These are phyloP conservation scores for Lachnellula willkommii DNA, from an alignment of 2,329 filamentous ascomycete species.

Conservation along the genomic window DNA sequence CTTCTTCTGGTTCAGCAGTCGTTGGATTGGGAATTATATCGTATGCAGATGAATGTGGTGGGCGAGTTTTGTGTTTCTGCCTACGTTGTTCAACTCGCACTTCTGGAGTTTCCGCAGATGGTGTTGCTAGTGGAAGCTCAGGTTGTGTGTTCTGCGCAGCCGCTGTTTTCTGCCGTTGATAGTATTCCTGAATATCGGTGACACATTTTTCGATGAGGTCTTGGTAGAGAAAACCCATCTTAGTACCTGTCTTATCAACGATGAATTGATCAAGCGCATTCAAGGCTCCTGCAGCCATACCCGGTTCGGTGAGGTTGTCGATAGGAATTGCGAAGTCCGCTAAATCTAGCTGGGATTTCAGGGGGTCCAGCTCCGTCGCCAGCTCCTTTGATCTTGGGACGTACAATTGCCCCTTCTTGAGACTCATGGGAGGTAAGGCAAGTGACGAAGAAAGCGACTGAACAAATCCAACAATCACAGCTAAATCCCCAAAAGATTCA, in stretches of 20 bases:
- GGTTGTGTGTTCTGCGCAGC: constrained; percentile 14
- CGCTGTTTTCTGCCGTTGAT: constrained; percentile 21
- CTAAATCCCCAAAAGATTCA: constrained; percentile 34
- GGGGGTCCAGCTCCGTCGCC: constrained; percentile 35
- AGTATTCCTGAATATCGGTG: constrained; percentile 29
- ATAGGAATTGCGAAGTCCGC: constrained; percentile 38
- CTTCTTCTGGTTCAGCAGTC: background rate
- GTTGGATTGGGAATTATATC: constrained; percentile 23
- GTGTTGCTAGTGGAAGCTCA: background rate
- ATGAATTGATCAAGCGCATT: constrained; percentile 35
- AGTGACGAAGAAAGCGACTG: constrained; percentile 34
- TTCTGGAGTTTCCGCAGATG: constrained; percentile 19
- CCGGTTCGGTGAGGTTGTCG: constrained; percentile 38
- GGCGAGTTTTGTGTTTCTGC: constrained; percentile 43
- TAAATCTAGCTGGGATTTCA: constrained; percentile 38
- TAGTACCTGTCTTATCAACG: constrained; percentile 34
- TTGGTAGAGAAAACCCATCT: constrained; percentile 40
- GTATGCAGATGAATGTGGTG: constrained; percentile 33
- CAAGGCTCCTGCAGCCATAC: constrained; percentile 32
- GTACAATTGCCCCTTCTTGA: constrained; percentile 38
- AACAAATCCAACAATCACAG: constrained; percentile 36
- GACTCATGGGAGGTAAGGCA: constrained; percentile 35
- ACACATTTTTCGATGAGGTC: constrained; percentile 39
- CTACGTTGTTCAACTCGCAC: constrained; percentile 32
- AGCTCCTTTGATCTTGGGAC: constrained; percentile 31